Base-by-base conservation (phyloP, 305 asterid genomes). In the Ilex paraguariensis region DNA sequence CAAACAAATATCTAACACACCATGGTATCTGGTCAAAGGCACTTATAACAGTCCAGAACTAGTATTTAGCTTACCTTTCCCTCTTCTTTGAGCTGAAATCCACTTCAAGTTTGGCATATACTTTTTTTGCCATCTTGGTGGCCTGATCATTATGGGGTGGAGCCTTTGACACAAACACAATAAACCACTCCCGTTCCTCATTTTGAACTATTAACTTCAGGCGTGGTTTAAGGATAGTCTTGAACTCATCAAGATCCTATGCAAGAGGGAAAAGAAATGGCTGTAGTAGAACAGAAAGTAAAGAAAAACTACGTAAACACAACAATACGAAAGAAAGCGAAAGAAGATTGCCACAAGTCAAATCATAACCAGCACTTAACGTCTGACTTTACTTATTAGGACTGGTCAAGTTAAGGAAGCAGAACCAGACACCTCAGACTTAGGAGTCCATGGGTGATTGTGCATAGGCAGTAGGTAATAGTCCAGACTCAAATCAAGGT, bases 101-200 rank as follows among this genome's bases (percentile, higher is more conserved):
- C 71, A 87, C 98, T 82, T 90, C 98, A 77, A 94, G 70, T 83
- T 71, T 90, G 60, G 95, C 91, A 73, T 86, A 90, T 54, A 94
- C 98, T 75, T 84, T 94, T 78, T 94, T 94, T 9, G 97, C 96
- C 96, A 86, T 86, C 82, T 94, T 94, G 77, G 93, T 88, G 67
- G 98, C 96, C 77, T 88, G 99, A 74, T 94, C 99, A 61, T 79
- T 84, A 82, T 88, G 95, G 69, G 87, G 81, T 67, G 95, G 91
- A 46, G 99, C 99, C 88, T 83, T 94, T 53, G 96, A 88, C 64
- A 94, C 95, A 69, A 82, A 94, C 56, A 94, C 89, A 52, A 94
- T 86, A 83, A 90, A 94, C 99, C 97, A 91, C 67, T 94, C 99
- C 8, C 96, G 86, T 68, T 90, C 98, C 65, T 94, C 99, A 79